These are phyloP conservation scores for Epichloe sibirici DNA, from an alignment of 2,329 filamentous ascomycete genomes.

Conservation along the genomic window DNA sequence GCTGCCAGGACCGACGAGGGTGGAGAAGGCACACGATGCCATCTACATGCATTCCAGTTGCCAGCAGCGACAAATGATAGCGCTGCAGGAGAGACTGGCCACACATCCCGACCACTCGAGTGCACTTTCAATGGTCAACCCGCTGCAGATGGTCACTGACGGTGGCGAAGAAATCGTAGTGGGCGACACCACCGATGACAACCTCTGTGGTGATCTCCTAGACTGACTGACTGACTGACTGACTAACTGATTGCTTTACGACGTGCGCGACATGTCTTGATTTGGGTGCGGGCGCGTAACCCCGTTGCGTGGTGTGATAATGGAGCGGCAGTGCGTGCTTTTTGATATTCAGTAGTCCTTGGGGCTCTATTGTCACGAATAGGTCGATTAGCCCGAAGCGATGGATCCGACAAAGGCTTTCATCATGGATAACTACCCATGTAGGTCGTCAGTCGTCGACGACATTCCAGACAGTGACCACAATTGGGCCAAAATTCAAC, in stretches of 20 bases:
- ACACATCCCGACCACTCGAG: neutral
- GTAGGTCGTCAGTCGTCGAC: neutral
- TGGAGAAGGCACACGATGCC: neutral
- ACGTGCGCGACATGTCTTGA: neutral
- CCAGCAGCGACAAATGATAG: constrained; percentile 5
- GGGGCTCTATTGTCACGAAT: neutral
- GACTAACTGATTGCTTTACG: neutral
- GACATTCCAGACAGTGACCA: neutral
- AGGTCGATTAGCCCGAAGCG: neutral
- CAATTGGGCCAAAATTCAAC: neutral
- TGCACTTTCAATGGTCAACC: neutral
- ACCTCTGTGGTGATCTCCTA: neutral
- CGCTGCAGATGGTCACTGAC: neutral
- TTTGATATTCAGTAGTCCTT: neutral
- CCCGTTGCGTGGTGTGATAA: neutral
- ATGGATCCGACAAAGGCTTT: neutral
- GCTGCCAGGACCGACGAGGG: constrained; percentile 3
- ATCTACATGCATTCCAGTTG: constrained; percentile 8
- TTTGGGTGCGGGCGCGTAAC: no score
- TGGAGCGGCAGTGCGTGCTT: neutral
- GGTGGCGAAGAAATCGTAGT: neutral
- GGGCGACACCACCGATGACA: neutral
- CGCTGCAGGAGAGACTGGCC: neutral
- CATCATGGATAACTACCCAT: neutral
- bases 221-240: neutral